A percentile compares a stretch with the other conserved stretches of the same genome.
These are phyloP conservation scores for Carallia pectinifolia DNA, from an alignment of 345 rosid genomes.

Conservation along the genomic window DNA sequence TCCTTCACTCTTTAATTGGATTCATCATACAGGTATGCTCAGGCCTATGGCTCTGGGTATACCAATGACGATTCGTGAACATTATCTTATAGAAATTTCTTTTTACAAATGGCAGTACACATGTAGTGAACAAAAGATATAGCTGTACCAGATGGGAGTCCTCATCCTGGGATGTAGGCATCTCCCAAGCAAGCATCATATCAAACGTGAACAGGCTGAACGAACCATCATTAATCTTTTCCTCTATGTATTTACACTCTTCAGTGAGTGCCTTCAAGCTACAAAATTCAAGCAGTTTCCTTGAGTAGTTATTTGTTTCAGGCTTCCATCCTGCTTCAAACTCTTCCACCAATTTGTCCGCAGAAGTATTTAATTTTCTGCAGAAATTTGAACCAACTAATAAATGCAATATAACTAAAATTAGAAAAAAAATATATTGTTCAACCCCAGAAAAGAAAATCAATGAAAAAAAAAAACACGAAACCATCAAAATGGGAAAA, in stretches of 20 bases:
- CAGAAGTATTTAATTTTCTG: constrained; percentile 52
- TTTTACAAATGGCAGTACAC: no score
- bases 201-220: constrained; percentile 70
- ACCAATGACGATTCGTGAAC: no score
- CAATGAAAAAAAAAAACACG: no score
- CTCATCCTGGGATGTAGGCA: constrained; percentile 48
- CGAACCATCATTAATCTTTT: constrained; percentile 60
- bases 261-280: constrained; percentile 43
- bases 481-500: neutral
- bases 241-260: constrained; percentile 50
- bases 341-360: constrained; percentile 54
- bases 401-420: neutral
- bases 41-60: no score
- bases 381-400: neutral
- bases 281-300: constrained; percentile 73
- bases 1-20: no score
- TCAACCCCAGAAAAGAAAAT: no score
- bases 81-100: no score
- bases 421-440: neutral
- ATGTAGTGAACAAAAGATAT: neutral
- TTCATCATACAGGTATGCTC: no score
- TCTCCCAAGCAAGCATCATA: constrained; percentile 91
- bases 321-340: constrained; percentile 66
- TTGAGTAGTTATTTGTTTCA: constrained; percentile 46
- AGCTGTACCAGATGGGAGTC: constrained; percentile 29